These are phyloP conservation scores for Solanum ossicruentum DNA, from an alignment of 257 asterid genomes.

Conservation along the genomic window DNA sequence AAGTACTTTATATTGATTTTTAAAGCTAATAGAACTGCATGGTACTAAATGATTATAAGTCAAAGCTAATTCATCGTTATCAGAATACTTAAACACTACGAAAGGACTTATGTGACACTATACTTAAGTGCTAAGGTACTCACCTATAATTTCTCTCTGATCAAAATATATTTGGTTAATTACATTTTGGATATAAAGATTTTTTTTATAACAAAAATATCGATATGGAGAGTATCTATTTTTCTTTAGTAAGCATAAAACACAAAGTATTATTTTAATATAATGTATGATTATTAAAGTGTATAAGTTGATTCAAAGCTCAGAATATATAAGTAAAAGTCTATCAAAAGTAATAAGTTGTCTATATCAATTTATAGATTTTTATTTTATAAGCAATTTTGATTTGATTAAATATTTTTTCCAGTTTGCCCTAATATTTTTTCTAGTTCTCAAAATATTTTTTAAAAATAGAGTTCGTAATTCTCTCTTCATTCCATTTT, in stretches of 20 bases:
- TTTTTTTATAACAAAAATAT: too few relatives aligned
- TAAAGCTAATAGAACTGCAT: background rate
- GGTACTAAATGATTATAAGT: background rate
- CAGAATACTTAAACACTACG: background rate
- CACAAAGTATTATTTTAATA: too few relatives aligned
- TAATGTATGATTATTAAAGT: background rate
- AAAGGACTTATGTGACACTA: background rate
- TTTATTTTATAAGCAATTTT: background rate
- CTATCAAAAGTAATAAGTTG: background rate
- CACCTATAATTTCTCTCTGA: background rate
- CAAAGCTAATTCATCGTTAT: background rate
- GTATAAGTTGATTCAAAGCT: background rate
- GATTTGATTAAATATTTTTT: background rate
- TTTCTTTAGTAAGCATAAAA: too few relatives aligned
- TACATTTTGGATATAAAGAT: too few relatives aligned
- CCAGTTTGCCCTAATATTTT: background rate
- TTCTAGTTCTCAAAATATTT: background rate
- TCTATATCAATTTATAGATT: background rate
- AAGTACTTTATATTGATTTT: too few relatives aligned
- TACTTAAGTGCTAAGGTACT: background rate
- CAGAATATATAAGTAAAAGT: background rate
- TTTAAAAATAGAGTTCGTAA: background rate
- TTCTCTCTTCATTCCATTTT: background rate
- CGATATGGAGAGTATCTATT: too few relatives aligned
- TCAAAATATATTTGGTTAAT: background rate